Conservation (phyloP, 805 yeast genomes). For the Nakazawaea ernobii region DNA sequence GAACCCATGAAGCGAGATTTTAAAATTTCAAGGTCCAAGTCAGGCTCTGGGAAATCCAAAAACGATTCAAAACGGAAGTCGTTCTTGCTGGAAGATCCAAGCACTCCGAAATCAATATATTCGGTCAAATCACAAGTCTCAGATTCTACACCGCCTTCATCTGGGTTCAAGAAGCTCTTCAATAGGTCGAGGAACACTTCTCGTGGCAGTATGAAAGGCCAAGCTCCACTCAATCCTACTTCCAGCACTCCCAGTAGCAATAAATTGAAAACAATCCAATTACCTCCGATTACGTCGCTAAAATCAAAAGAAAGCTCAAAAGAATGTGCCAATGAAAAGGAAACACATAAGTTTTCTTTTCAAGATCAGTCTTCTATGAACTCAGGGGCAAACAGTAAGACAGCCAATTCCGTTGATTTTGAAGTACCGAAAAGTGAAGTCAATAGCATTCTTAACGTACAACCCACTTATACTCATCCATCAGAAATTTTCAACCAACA, state of each 20-base stretch:
- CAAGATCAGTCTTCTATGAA: not conserved
- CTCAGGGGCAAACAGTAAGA: not conserved
- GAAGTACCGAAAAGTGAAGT: conserved; percentile 4
- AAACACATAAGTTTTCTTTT: not conserved
- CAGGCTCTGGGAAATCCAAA: not conserved
- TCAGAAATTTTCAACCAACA: no score
- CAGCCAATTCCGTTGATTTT: not conserved
- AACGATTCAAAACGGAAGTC: no score
- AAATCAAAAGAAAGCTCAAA: not conserved
- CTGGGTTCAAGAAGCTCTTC: not conserved
- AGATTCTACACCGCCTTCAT: not conserved
- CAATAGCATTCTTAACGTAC: conserved; percentile 3
- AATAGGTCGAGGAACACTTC: not conserved
- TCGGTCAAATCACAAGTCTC: not conserved
- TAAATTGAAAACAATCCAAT: not conserved
- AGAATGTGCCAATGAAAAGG: not conserved
- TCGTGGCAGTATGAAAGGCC: not conserved
- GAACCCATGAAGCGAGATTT: no score
- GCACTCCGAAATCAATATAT: not conserved
- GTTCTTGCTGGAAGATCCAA: not conserved
- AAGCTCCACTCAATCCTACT: not conserved
- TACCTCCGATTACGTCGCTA: not conserved
- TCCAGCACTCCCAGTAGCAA: not conserved
- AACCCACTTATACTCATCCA: not conserved
- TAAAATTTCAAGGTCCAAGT: not conserved